phyloP scores from a whole-genome alignment of 2,329 filamentous ascomycete genomes.

The Aspergillus viridinutans region DNA sequence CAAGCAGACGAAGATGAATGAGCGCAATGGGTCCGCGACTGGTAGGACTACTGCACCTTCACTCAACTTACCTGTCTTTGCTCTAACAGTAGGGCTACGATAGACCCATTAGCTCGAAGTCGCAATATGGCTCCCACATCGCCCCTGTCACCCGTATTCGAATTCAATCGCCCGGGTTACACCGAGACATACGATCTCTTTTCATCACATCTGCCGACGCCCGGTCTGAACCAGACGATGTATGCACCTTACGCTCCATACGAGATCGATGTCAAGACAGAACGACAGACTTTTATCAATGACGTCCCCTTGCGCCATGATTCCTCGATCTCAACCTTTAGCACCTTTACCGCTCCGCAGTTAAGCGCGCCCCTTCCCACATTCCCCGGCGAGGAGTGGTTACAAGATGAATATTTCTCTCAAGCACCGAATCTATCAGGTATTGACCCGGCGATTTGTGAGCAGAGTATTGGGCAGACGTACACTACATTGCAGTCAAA shows the following conservation, averaged over 20 bases:
- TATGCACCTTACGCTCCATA: conserved; percentile 66
- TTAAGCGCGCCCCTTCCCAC: conserved; percentile 63
- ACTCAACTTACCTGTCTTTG: background rate
- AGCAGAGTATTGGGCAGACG: conserved; percentile 28
- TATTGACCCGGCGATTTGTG: conserved; percentile 19
- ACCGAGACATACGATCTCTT: conserved; percentile 41
- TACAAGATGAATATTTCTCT: conserved; percentile 68
- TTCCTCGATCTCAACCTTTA: conserved; percentile 87
- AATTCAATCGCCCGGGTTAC: conserved; percentile 66
- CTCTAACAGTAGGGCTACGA: conserved; percentile 3
- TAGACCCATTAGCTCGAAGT: conserved; percentile 14
- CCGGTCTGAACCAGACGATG: conserved; percentile 56
- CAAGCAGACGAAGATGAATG: conserved; percentile 90
- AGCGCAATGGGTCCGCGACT: conserved; percentile 64
- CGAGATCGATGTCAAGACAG: conserved; percentile 93
- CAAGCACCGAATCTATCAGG: conserved; percentile 40
- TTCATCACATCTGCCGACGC: conserved; percentile 39
- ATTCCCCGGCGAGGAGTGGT: conserved; percentile 63
- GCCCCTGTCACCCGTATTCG: conserved; percentile 60
- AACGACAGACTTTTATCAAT: conserved; percentile 89
- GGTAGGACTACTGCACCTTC: conserved; percentile 24
- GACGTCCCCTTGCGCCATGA: conserved; percentile 81
- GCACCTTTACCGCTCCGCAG: conserved; percentile 78
- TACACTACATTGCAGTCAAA: conserved; percentile 63
- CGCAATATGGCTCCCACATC: conserved; percentile 42